Evolutionary conservation across 345 rosid species (phyloP), one percentile per base, ranked within the genome.

Genomic region (Eucalyptus sp.): DNA sequence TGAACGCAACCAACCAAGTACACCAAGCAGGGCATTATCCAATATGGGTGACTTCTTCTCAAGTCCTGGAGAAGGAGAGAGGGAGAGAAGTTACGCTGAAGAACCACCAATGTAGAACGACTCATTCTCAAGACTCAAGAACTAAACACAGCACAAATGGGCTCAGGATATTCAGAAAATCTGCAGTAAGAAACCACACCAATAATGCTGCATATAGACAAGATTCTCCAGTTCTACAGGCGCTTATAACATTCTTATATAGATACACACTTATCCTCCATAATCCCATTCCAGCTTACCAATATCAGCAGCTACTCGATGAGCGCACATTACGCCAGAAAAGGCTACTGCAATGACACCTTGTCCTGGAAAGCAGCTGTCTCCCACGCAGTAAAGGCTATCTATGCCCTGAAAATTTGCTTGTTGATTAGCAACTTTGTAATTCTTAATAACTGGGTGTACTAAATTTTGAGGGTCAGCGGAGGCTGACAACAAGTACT

Each of bases 351-450:
- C 99, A 91, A 97, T 96, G 62, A 97, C 98, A 87, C 99, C 99
- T 90, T 97, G 98, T 88, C 99, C 99, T 41, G 99, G 99, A 93
- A 97, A 97, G 93, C 98, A 97, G 93, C 99, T 96, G 90, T 97
- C 99, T 64, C 99, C 99, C 81, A 97, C 99, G 89, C 99, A 96
- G 92, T 97, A 97, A 86, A 97, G 94, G 86, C 98, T 94, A 60
- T 92, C 91, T 91, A 97, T 90, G 46, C 94, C 95, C 98, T 97
- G 96, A 91, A 89, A 92, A 6, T 27, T 51, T 86, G 89, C 87
- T 81, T 43, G 33, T 43, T 80, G 76, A 86, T 89, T 58, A 71
- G 88, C 50, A 62, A 43, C 13, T 31, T 25, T 2, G 27, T 5
- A 24, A 52, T 52, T 13, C 7, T 31, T 29, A 79, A 14, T 50